Evolutionary conservation across 345 rosid species (phyloP), one percentile per base, ranked within the genome.

Genomic region (Draba incana): DNA sequence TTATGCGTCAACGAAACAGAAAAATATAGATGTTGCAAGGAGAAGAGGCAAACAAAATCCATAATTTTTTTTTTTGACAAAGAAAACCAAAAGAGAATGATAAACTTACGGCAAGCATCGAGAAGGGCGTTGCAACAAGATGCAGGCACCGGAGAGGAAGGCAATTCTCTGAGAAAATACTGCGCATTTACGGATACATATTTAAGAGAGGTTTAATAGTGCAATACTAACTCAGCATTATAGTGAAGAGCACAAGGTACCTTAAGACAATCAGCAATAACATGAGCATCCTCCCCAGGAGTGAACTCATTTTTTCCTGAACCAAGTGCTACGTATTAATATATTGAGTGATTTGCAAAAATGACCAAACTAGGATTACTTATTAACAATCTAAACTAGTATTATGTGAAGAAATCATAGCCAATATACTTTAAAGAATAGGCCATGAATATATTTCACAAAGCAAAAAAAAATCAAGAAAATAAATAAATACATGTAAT

Each of bases 121-220:
- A 94, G 83, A 54, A 94, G 87, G 16, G 98, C 99, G 58, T 85
- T 87, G 84, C 99, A 94, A 81, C 99, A 94, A 42, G 98, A 88
- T 71, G 98, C 96, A 60, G 99, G 99, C 64, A 94, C 97, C 6
- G 99, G 99, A 80, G 98, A 89, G 53, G 99, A 94, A 52, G 99
- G 97, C 83, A 94, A 76, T 77, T 94, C 99, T 14, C 99, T 91
- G 66, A 94, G 79, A 73, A 94, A 81, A 79, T 86, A 94, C 99
- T 94, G 86, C 64, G 52, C 71, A 64, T 63, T 69, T 55, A 70
- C 61, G 31, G 54, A 62, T 57, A 49, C 54, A 61, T 20, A 20
- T 50, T 62, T 70, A 79, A 35, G 70, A 72, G 62, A 57, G 66
- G 38, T 33, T 62, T 55, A 41, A 54, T 55, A 62, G 25, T 16